Conservation (phyloP, 768 basidiomycete species). For the Wakefieldia striispora region DNA sequence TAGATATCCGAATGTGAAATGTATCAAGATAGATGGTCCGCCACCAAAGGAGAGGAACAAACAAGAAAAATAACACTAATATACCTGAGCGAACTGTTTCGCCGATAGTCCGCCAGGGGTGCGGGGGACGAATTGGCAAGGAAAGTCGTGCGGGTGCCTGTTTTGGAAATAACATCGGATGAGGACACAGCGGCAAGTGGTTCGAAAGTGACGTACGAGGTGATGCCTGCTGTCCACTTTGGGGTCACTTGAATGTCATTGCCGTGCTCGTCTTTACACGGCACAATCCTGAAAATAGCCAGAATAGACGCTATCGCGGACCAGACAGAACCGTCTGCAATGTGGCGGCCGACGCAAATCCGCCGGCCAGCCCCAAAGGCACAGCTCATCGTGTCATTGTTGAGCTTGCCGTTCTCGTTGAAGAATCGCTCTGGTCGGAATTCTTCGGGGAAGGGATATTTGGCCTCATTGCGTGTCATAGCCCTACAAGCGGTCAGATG, state of each 20-base stretch:
- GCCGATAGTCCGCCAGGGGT: slow-evolving; percentile 9
- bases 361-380: slow-evolving; percentile 39
- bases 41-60: too few relatives aligned
- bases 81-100: slow-evolving; percentile 18
- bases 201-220: slow-evolving; percentile 20
- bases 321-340: slow-evolving; percentile 43
- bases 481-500: slow-evolving; percentile 19
- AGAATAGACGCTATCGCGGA: slow-evolving; percentile 34
- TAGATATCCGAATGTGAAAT: too few relatives aligned
- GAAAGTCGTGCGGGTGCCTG: slow-evolving; percentile 26
- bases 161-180: neutral
- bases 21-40: too few relatives aligned
- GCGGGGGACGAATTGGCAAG: slow-evolving; percentile 28
- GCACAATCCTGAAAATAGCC: slow-evolving; percentile 35
- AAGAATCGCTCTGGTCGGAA: slow-evolving; percentile 40
- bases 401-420: slow-evolving; percentile 17
- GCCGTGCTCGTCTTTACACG: slow-evolving; percentile 25
- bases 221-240: slow-evolving; percentile 23
- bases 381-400: slow-evolving; percentile 29
- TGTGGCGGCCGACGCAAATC: slow-evolving; percentile 39
- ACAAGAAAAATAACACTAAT: slow-evolving; percentile 2
- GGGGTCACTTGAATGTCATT: slow-evolving; percentile 22
- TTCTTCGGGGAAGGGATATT: slow-evolving; percentile 31
- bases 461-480: slow-evolving; percentile 34
- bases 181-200: neutral